These are phyloP conservation scores for Coelastrella sp. DNA, from an alignment of 139 green algal genomes.

Conservation along the genomic window DNA sequence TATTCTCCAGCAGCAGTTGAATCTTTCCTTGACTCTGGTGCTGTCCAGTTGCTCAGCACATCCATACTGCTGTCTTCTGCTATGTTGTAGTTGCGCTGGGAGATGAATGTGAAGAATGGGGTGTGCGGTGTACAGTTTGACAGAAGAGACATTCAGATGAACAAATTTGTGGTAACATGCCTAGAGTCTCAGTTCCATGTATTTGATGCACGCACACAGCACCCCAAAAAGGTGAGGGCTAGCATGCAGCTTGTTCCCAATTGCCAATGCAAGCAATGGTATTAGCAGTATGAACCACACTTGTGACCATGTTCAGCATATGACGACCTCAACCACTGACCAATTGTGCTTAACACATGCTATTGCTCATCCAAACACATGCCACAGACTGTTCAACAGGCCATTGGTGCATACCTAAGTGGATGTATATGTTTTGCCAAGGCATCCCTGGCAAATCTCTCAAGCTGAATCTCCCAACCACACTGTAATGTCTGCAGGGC, in stretches of 20 bases:
- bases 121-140: constrained; percentile 94
- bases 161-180: constrained; percentile 91
- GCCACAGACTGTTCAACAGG: no score
- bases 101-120: constrained; percentile 87
- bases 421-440: no score
- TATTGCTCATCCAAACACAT: no score
- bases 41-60: no score
- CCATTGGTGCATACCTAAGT: no score
- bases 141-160: constrained; percentile 93
- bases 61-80: neutral
- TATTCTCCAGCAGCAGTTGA: no score
- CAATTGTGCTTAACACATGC: no score
- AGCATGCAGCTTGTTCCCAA: neutral
- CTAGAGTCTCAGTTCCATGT: constrained; percentile 88
- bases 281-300: no score
- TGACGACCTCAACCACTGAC: no score
- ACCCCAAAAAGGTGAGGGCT: constrained; percentile 61
- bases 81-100: constrained; percentile 73
- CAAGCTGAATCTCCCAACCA: neutral
- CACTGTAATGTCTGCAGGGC: constrained; percentile 58
- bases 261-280: no score
- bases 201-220: constrained; percentile 87
- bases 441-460: neutral
- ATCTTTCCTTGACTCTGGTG: no score
- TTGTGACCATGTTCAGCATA: no score